phyloP scores from a whole-genome alignment of 2,329 filamentous ascomycete species.

The Onygena corvina region DNA sequence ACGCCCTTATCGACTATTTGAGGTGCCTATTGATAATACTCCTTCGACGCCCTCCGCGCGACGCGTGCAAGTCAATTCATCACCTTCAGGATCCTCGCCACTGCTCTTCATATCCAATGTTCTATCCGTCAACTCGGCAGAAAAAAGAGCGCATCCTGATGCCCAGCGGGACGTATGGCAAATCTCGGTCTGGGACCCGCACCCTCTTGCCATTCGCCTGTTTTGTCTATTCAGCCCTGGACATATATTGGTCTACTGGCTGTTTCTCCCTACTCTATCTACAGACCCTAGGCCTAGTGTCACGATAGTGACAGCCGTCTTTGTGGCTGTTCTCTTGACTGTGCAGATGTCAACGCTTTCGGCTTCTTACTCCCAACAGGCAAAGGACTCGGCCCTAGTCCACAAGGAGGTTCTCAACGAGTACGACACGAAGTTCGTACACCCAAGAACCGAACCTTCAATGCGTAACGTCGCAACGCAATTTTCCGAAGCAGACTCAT shows the following conservation, averaged over 20 bases:
- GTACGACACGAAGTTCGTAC: constrained; percentile 92
- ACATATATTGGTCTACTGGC: constrained; percentile 80
- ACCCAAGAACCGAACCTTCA: constrained; percentile 70
- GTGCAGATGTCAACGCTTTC: constrained; percentile 63
- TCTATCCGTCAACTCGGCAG: constrained; percentile 57
- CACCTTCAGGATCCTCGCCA: constrained; percentile 65
- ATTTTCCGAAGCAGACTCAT: constrained; percentile 40
- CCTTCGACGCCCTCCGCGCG: constrained; percentile 74
- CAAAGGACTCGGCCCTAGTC: constrained; percentile 70
- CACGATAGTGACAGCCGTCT: constrained; percentile 70
- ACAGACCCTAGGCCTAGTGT: constrained; percentile 73
- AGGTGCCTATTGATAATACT: constrained; percentile 63
- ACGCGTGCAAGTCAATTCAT: constrained; percentile 77
- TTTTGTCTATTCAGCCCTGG: constrained; percentile 89
- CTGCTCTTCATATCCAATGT: constrained; percentile 60
- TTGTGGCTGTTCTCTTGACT: constrained; percentile 63
- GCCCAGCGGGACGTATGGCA: constrained; percentile 86
- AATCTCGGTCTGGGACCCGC: constrained; percentile 81
- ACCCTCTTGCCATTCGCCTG: constrained; percentile 66
- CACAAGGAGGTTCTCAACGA: constrained; percentile 88
- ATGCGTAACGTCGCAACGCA: constrained; percentile 73
- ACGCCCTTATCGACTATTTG: constrained; percentile 83
- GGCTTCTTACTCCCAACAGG: constrained; percentile 66
- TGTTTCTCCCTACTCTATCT: constrained; percentile 66
- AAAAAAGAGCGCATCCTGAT: constrained; percentile 65